A percentile compares a stretch with the other conserved stretches of the same genome.
Conservation (phyloP, 2,329 filamentous ascomycete genomes). For the Bipolaris zeicola region DNA sequence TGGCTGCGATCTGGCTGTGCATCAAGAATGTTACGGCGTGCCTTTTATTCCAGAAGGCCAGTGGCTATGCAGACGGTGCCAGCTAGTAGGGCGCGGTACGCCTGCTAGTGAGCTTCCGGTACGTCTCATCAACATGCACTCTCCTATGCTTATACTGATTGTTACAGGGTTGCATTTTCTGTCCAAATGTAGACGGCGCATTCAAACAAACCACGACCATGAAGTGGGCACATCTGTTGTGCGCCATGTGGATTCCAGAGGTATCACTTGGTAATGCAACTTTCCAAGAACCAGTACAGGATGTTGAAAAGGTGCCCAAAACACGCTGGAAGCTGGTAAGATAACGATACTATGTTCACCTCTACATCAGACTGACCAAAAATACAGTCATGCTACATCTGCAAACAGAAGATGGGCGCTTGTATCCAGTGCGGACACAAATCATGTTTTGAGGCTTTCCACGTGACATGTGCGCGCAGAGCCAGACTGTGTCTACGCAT, state of each 20-base stretch:
- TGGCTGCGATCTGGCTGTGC: conserved; percentile 94
- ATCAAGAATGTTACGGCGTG: conserved; percentile 98
- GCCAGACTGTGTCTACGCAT: conserved; percentile 91
- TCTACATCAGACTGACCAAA: conserved; percentile 19
- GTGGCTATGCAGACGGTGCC: conserved; percentile 96
- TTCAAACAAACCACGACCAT: conserved; percentile 98
- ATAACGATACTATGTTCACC: not conserved
- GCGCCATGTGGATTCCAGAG: conserved; percentile 98
- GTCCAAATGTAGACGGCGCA: conserved; percentile 93
- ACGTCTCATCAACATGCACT: conserved; percentile 15
- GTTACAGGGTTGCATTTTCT: conserved; percentile 78
- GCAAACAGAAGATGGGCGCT: conserved; percentile 95
- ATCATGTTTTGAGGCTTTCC: conserved; percentile 94
- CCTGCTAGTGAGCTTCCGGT: conserved; percentile 64
- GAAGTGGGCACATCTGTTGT: conserved; percentile 95
- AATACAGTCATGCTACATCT: conserved; percentile 81
- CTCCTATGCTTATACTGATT: conserved; percentile 23
- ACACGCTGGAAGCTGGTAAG: conserved; percentile 81
- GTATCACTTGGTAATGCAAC: conserved; percentile 94
- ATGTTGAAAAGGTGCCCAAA: conserved; percentile 96
- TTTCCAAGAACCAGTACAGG: conserved; percentile 98
- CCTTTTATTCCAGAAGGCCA: conserved; percentile 98
- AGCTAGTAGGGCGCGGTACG: conserved; percentile 88
- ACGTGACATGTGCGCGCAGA: conserved; percentile 91
- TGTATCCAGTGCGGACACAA: conserved; percentile 99